Base-by-base conservation (phyloP, 768 basidiomycete species). In the Suillus fuscotomentosus region DNA sequence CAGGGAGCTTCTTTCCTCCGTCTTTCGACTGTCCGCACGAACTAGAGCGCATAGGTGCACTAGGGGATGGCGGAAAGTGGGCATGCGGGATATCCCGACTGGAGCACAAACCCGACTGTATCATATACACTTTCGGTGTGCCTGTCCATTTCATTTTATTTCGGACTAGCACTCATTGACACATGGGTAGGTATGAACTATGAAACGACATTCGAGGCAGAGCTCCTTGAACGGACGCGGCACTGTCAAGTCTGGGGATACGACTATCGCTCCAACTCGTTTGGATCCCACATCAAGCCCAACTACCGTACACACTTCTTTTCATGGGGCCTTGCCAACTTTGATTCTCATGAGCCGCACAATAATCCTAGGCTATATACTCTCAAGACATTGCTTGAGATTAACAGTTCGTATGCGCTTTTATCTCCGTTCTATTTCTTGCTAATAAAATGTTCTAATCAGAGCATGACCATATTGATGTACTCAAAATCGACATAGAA, bases 61-160 rank as follows among this genome's bases (percentile, higher is more conserved):
- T 89, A 10, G 87, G 87, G 20, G 88, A 89, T 70, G 88, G 88
- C 15, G 88, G 89, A 15, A 90, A 89, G 75, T 90, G 86, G 85
- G 79, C 87, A 17, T 89, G 89, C 68, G 89, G 89, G 2, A 70
- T 89, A 31, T 84, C 84, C 27, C 79, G 83, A 3, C 74, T 89
- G 6, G 76, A 77, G 60, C 76, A 82, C 60, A 88, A 88, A 72
- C 74, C 73, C 24, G 78, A 84, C 55, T 88, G 88, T 69, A 72
- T 88, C 55, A 75, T 90, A 60, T 90, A 89, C 66, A 85, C 86
- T 3, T 80, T 89, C 60, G 88, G 87, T 86, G 69, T 68, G 70
- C 56, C 50, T 50, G 6, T 62, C 45, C 17, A 1, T 5, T 38
- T 50, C 36, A 51, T 47, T 27, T 24, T 5, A 11, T 41, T 39